Conservation (phyloP, 306 rosid genomes). For the Quercus agrifolia region DNA sequence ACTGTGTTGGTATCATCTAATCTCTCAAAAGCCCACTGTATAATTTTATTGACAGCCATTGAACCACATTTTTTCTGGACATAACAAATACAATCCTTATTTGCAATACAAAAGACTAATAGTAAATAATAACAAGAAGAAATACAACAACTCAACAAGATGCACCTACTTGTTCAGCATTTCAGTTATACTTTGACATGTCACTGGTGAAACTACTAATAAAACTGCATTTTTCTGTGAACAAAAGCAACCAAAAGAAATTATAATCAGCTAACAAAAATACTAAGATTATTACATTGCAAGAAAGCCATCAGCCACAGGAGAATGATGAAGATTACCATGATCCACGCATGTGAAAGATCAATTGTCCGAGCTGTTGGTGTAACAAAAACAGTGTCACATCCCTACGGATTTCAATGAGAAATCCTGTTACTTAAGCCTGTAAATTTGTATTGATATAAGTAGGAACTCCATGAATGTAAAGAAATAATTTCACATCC, state of each 20-base stretch:
- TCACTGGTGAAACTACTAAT: slow-evolving; percentile 67
- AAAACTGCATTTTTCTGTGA: slow-evolving; percentile 71
- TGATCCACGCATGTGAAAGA: slow-evolving; percentile 88
- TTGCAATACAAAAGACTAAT: background rate
- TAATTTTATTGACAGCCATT: background rate
- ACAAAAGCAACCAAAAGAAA: slow-evolving; percentile 19
- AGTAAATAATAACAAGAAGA: background rate
- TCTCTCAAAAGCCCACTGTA: background rate
- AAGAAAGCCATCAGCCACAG: slow-evolving; percentile 15
- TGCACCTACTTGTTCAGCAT: slow-evolving; percentile 80
- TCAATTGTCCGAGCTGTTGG: slow-evolving; percentile 97
- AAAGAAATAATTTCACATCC: slow-evolving; percentile 27
- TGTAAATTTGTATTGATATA: slow-evolving; percentile 47
- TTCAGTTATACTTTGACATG: slow-evolving; percentile 48
- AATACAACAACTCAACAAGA: slow-evolving; percentile 11
- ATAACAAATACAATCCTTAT: background rate
- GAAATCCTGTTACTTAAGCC: slow-evolving; percentile 72
- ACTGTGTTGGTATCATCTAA: background rate
- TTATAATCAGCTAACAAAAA: background rate
- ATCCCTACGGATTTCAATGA: slow-evolving; percentile 82
- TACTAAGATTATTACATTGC: slow-evolving; percentile 8
- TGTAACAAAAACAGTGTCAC: slow-evolving; percentile 93
- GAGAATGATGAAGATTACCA: slow-evolving; percentile 49
- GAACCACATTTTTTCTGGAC: background rate
- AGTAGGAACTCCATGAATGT: slow-evolving; percentile 18